Conservation (phyloP, 116 monocot species). For the Zostera marina region DNA sequence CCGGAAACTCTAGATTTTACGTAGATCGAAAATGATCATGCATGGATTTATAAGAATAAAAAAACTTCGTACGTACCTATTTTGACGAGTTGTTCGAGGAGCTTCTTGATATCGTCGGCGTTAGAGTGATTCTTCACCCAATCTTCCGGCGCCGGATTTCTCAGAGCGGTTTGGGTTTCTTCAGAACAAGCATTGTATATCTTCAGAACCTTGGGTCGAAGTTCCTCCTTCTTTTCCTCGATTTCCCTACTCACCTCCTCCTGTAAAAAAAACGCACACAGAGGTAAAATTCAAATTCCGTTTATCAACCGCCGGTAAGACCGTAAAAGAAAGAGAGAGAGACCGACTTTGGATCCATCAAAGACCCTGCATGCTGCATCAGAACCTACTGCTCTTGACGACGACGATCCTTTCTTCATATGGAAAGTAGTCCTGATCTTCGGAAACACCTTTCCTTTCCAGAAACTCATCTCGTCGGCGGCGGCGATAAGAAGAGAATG, state of each 20-base stretch:
- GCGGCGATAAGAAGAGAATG: background rate
- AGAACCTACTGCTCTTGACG: constrained; percentile 4
- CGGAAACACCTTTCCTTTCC: constrained; percentile 61
- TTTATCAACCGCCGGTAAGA: background rate
- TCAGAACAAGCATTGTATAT: constrained; percentile 28
- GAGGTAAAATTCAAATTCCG: background rate
- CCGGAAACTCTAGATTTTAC: constrained; percentile 50
- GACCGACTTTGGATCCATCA: constrained; percentile 38
- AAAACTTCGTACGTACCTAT: constrained; percentile 38
- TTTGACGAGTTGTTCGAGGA: constrained; percentile 39
- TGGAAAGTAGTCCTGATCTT: constrained; percentile 58
- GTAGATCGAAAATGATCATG: background rate
- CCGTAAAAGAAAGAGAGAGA: background rate
- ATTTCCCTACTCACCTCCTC: constrained; percentile 44
- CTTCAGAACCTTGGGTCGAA: constrained; percentile 37
- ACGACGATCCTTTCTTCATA: constrained; percentile 26
- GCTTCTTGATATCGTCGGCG: constrained; percentile 23
- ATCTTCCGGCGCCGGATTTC: constrained; percentile 15
- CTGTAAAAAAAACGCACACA: too few relatives aligned
- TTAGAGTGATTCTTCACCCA: constrained; percentile 34
- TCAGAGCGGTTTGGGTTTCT: constrained; percentile 34
- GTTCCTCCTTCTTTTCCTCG: constrained; percentile 44
- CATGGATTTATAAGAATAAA: background rate
- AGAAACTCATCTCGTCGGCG: constrained; percentile 22
- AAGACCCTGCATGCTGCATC: constrained; percentile 31